phyloP scores from a whole-genome alignment of 441 rosid genomes.

The Sinapis alba region DNA sequence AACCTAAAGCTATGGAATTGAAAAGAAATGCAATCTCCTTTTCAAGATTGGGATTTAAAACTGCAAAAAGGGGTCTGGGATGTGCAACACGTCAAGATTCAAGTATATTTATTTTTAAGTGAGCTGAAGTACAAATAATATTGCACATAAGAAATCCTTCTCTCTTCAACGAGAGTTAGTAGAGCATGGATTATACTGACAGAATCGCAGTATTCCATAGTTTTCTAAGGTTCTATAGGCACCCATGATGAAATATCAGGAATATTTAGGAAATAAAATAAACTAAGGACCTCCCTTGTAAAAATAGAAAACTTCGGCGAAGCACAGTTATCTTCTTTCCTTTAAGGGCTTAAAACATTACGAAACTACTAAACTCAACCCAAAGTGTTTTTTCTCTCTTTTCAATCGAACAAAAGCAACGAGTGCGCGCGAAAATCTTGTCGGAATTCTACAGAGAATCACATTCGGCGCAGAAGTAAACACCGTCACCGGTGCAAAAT shows the following conservation, averaged over 20 bases:
- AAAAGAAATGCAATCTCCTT: background rate
- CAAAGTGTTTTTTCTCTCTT: too few species aligned
- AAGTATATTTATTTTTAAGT: background rate
- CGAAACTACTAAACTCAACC: background rate
- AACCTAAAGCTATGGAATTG: background rate
- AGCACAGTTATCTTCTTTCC: background rate
- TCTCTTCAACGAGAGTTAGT: background rate
- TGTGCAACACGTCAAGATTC: background rate
- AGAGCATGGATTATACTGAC: background rate
- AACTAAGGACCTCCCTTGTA: background rate
- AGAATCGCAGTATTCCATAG: background rate
- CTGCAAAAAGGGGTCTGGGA: background rate
- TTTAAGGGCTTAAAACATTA: background rate
- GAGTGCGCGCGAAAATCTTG: too few species aligned
- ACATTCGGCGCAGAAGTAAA: background rate
- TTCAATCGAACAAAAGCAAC: too few species aligned
- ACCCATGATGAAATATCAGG: background rate
- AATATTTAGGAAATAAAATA: background rate
- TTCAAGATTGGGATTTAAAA: background rate
- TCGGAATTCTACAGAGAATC: conserved; percentile 7
- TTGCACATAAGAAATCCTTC: background rate
- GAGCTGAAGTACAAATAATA: background rate
- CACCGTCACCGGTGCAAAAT: background rate
- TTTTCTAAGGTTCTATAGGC: background rate
- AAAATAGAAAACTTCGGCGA: background rate